phyloP scores from a whole-genome alignment of 495 filamentous ascomycete genomes.

The Parmelia sp. region DNA sequence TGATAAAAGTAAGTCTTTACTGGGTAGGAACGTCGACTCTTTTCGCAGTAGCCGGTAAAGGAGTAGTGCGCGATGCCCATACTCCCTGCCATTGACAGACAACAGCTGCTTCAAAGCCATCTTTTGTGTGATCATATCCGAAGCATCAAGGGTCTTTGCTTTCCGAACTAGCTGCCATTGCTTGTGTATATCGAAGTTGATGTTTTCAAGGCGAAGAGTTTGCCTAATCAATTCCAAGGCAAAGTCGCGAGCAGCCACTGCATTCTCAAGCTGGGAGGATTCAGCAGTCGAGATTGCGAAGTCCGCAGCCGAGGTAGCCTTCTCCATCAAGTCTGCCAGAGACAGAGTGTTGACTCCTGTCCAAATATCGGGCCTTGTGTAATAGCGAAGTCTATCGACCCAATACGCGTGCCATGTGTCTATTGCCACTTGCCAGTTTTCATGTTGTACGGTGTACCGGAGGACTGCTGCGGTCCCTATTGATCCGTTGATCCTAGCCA shows the following conservation, averaged over 20 bases:
- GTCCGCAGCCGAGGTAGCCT: constrained; percentile 16
- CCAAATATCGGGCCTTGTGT: constrained; percentile 21
- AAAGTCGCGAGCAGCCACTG: constrained; percentile 19
- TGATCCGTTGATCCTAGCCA: constrained; percentile 24
- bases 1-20: constrained; percentile 32
- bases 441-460: constrained; percentile 32
- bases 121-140: neutral
- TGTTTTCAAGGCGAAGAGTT: neutral
- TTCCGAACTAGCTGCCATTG: constrained; percentile 10
- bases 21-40: constrained; percentile 25
- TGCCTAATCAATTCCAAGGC: constrained; percentile 18
- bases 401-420: constrained; percentile 20
- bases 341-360: constrained; percentile 19
- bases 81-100: constrained; percentile 10
- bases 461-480: constrained; percentile 30
- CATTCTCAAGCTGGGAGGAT: constrained; percentile 1
- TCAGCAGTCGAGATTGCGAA: constrained; percentile 12
- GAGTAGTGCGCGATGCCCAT: constrained; percentile 4
- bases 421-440: constrained; percentile 33
- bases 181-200: neutral
- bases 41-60: constrained; percentile 15
- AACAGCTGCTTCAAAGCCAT: constrained; percentile 18
- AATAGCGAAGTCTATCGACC: constrained; percentile 11
- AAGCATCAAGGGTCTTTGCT: constrained; percentile 6
- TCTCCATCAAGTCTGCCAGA: constrained; percentile 12